Base-by-base conservation (phyloP, 495 filamentous ascomycete genomes). In the Podospora fimiseda region DNA sequence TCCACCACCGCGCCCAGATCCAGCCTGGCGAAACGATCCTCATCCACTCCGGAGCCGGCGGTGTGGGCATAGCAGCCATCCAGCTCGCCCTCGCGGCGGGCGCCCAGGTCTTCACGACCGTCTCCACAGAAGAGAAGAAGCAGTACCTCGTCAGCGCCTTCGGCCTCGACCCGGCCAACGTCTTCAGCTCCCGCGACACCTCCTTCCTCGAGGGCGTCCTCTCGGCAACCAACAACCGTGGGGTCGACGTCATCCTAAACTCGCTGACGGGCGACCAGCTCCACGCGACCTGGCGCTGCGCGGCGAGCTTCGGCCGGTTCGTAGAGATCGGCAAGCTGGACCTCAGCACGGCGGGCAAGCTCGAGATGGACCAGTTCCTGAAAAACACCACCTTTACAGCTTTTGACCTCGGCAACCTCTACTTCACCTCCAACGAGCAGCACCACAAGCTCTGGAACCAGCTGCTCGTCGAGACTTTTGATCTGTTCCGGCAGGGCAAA, bases 161-260 rank as follows among this genome's bases (percentile, higher is more conserved):
- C 52, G 71, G 67, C 3, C 76, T 87, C 14, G 66, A 67, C 0
- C 60, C 65, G 0, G 60, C 74, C 9, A 74, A 72, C 30, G 81
- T 87, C 30, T 80, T 85, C 60, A 71, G 52, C 33, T 70, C 66
- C 27, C 61, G 67, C n/a, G 60, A 68, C 39, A 9, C 43, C 6
- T 58, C 56, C 1, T 74, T 85, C 50, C 70, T 62, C 1, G 20
- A 69, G 8, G 73, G 62, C 0, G 58, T 87, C 15, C 60, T 66
- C 58, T 40, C 60, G 7, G 57, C 61, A 5, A 87, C 84, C 0
- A 52, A 60, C 2, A 70, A 69, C 3, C 55, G 59, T 8, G 80
- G 80, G 8, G 80, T 80, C 0, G 80, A 83, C 57, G 64, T 83
- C 11, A 74, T 79, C 0, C 65, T 84, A 1, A 84, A 84, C 61